Base-by-base conservation (phyloP, 352 stramenopile species). In the Achlya hypogyna region DNA sequence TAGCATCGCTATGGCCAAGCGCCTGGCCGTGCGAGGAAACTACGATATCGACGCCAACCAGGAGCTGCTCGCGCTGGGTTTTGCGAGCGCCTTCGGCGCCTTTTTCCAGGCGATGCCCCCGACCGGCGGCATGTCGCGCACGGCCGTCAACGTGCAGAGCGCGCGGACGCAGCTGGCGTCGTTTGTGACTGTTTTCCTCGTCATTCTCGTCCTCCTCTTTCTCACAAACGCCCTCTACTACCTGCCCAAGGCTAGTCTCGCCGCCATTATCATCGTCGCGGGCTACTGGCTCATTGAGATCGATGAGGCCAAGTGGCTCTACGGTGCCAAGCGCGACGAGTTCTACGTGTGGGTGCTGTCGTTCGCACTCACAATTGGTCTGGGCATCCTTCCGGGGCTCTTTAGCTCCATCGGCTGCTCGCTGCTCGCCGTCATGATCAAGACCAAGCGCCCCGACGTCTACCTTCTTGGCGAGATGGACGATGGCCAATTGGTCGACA, bases 71-170 rank as follows among this genome's bases (percentile, higher is more conserved):
- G 88, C 78, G 22, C 73, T 98, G 6, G 89, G 89, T 5, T 69
- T 95, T 52, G 81, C 84, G 4, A 97, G 96, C 70, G 59, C 96
- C n/a, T 60, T 93, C 0, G 85, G 86, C 4, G 83, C 76, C 5
- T 86, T 97, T 58, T 96, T 96, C 73, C 69, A 84, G 52, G 60
- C 73, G 4, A 97, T 96, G 79, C 86, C 89, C 4, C 75, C 88
- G 28, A 95, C 87, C 3, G 93, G 89, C 6, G 89, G 82, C n/a
- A 89, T 98, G 25, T 91, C 76, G 27, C 76, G 91, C 45, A 96
- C 87, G 12, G 88, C 93, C 22, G 89, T 98, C 32, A 95, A 96
- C 69, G 91, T 96, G 77, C 80, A 91, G 29, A 87, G 82, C 43
- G 90, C 87, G 5, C 78, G 86, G 49, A 96, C 82, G 51, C 83